Evolutionary conservation across 2,329 filamentous ascomycete species (phyloP), one percentile per base, ranked within the genome.

Genomic region (Fusarium papillatum): DNA sequence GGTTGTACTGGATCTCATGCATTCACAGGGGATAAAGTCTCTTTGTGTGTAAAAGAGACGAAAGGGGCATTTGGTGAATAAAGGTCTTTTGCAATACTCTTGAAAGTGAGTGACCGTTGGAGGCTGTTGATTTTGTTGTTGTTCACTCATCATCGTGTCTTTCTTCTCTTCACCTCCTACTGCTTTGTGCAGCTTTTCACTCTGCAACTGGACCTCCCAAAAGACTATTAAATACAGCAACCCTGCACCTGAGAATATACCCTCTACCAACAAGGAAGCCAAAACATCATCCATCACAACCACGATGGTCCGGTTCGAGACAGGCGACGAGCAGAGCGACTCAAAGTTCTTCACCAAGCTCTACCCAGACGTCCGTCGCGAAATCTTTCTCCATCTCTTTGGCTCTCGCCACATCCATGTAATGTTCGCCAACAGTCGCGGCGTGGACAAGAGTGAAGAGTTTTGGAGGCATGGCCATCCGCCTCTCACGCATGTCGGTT

Each of bases 341-440:
- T 70, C 69, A 17, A 31, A 1, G 2, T 29, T 71, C 38, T 71
- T 71, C 62, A 31, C 29, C 14, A 70, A 66, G 7, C 48, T 71
- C 3, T 7, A 22, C 9, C 39, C 60, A 0, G 69, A 71, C 3
- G 26, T 65, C 50, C 24, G 53, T 5, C 66, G 50, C 2, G 26
- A 60, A 13, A 70, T 70, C 4, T 66, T 70, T 4, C n/a, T 70
- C 6, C 26, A 69, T 4, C 60, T 72, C 1, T 68, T 72, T 22
- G 71, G 69, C 11, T 24, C 19, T 13, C 53, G 46, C 1, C n/a
- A 13, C 0, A 36, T 72, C 8, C 70, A 73, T 3, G 19, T 73
- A 1, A 41, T 17, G n/a, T 73, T 60, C 7, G 9, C 1, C 14
- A 19, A 14, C 4, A 41, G 57, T 19, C 19, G 1, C 6, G 8